Base-by-base conservation (phyloP, 345 rosid genomes). In the Bruguiera gymnorhiza region DNA sequence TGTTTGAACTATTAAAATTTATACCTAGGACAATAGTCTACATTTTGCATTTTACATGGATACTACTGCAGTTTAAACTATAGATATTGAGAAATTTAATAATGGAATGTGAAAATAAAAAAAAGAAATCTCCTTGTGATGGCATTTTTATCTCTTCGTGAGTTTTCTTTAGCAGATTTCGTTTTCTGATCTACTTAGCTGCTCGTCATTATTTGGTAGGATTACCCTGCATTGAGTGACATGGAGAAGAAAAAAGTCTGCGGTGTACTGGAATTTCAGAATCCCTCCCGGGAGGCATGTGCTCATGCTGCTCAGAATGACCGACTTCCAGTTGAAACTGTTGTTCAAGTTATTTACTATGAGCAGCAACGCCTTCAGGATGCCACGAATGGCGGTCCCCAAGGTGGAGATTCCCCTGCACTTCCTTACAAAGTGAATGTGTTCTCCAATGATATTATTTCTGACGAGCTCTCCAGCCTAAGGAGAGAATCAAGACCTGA, bases 281-380 rank as follows among this genome's bases (percentile, higher is more conserved):
- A 91, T 61, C 95, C 88, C 43, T 91, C 98, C 0, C 55, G 96
- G 54, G 96, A 89, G 77, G 97, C 96, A 2, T 91, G 97, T 62
- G 98, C 98, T 19, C 98, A 94, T n/a, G 98, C 97, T 8, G 95
- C 98, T 31, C 93, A 88, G 63, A 94, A 94, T 13, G 91, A 91
- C 65, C 82, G 95, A 72, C 95, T 94, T 32, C 97, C 96, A 0
- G 95, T 89, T 62, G 96, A 94, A 32, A 91, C 96, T 1, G 91
- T 91, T 37, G 98, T 94, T 71, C 97, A 91, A 75, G 98, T 94
- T 31, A 97, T 91, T 64, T 89, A 89, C 83, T 79, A 88, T 48
- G 93, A 94, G 79, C 98, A 91, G 73, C 97, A 91, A 66, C 93
- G 97, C 61, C 75, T 94, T 27, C 82, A 90, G n/a, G 95, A 91